A percentile compares a stretch with the other conserved stretches of the same genome.
Conservation (phyloP, 257 asterid genomes). For the Scutellaria barbata region DNA sequence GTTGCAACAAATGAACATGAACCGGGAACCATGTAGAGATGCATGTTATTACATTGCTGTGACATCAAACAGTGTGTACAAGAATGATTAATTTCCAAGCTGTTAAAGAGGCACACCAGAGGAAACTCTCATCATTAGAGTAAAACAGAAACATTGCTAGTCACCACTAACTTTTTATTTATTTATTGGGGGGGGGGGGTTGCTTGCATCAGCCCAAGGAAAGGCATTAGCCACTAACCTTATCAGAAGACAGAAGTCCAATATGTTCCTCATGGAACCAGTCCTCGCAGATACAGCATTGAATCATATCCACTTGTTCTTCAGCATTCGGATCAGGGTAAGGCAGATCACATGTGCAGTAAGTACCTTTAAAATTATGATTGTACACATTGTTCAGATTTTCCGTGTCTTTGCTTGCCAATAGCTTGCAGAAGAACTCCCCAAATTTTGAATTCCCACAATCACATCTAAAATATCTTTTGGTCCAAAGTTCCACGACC, state of each 20-base stretch:
- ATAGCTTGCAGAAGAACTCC: constrained; percentile 84
- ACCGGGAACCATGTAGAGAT: constrained; percentile 6
- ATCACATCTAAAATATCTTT: constrained; percentile 92
- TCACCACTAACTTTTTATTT: no score
- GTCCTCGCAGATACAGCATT: constrained; percentile 95
- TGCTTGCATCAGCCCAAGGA: background rate
- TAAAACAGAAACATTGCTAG: background rate
- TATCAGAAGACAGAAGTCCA: constrained; percentile 63
- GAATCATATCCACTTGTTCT: constrained; percentile 92
- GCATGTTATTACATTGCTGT: background rate
- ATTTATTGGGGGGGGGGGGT: background rate
- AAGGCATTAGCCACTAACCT: constrained; percentile 52
- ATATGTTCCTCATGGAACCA: constrained; percentile 99
- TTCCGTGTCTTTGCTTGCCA: constrained; percentile 78
- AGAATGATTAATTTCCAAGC: background rate
- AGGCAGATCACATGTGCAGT: constrained; percentile 92
- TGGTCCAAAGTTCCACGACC: constrained; percentile 98
- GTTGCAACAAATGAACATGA: background rate
- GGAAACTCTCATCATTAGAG: background rate
- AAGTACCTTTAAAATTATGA: constrained; percentile 89
- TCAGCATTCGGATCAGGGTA: constrained; percentile 96
- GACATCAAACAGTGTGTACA: background rate
- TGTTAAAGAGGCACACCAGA: constrained; percentile 5
- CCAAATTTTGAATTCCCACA: constrained; percentile 99
- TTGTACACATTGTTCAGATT: constrained; percentile 71